These are phyloP conservation scores for Pontederia crassipes DNA, from an alignment of 176 grass and related monocot genomes.

Conservation along the genomic window DNA sequence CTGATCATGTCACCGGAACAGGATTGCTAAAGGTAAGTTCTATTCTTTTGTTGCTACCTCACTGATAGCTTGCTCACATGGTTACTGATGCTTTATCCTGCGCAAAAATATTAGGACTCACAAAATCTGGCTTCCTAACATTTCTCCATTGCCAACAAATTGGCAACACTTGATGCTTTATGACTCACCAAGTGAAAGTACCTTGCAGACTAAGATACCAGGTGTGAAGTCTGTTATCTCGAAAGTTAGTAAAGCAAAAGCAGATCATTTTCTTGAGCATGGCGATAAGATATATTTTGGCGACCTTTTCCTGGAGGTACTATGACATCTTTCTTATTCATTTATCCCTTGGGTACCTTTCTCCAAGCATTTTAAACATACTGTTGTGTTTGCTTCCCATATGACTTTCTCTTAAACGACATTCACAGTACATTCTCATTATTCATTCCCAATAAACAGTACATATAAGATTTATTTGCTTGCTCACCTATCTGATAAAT, in stretches of 20 bases:
- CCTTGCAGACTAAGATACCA: conserved; percentile 50
- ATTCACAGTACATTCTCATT: no score
- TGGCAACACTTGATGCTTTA: background rate
- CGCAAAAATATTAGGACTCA: no score
- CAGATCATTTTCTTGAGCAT: conserved; percentile 70
- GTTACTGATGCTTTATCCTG: background rate
- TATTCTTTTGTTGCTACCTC: background rate
- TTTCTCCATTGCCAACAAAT: background rate
- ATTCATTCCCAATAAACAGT: no score
- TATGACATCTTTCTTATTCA: conserved; percentile 5
- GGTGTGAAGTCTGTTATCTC: conserved; percentile 69
- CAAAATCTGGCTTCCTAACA: no score
- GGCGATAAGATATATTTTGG: conserved; percentile 81
- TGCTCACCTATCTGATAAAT: no score
- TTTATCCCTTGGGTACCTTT: background rate
- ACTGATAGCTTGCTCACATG: background rate
- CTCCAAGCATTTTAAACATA: background rate
- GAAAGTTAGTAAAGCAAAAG: conserved; percentile 55
- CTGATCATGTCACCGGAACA: conserved; percentile 82
- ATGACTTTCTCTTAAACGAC: no score
- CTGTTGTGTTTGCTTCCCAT: no score
- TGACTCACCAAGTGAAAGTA: conserved; percentile 9
- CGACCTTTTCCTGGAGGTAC: conserved; percentile 78
- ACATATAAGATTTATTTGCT: no score
- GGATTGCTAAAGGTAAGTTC: conserved; percentile 61